Base-by-base conservation (phyloP, 257 asterid genomes). In the Avicennia marina region DNA sequence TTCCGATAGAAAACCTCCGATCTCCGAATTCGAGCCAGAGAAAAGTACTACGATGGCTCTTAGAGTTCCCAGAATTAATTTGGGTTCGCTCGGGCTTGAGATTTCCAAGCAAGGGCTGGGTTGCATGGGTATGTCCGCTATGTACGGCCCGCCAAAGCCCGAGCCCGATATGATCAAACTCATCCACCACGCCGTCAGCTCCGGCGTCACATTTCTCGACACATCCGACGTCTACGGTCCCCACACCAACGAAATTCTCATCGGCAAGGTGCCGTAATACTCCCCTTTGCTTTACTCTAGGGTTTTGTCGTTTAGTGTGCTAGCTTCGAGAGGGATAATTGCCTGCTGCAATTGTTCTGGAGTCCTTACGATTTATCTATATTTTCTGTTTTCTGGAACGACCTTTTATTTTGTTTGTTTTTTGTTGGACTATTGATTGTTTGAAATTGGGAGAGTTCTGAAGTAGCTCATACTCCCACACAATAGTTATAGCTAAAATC, bases 81-180 rank as follows among this genome's bases (percentile, higher is more conserved):
- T 72, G 56, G 78, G 78, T 9, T 66, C 66, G 32, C 74, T 67
- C 26, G 78, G 78, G 2, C 67, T 72, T 10, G 60, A 72, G 34
- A 74, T 72, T 1, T 72, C 78, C 9, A 62, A 72, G 49, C 78
- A 67, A 51, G 78, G 78, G 20, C 71, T 72, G 45, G 78, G 78
- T 8, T 72, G 78, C 46, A 57, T 67, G 78, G 67, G 78, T 44
- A 72, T 71, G n/a, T n/a, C n/a, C n/a, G n/a, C n/a, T n/a, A n/a
- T n/a, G n/a, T n/a, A n/a, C n/a, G n/a, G n/a, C n/a, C n/a, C n/a
- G n/a, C n/a, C n/a, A n/a, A n/a, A n/a, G n/a, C n/a, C n/a, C n/a
- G n/a, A n/a, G n/a, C n/a, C n/a, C n/a, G n/a, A n/a, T n/a, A n/a
- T n/a, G n/a, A n/a, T n/a, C n/a, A n/a, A n/a, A n/a, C n/a, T n/a